Conservation (phyloP, 768 basidiomycete species). For the Suillus subaureus region DNA sequence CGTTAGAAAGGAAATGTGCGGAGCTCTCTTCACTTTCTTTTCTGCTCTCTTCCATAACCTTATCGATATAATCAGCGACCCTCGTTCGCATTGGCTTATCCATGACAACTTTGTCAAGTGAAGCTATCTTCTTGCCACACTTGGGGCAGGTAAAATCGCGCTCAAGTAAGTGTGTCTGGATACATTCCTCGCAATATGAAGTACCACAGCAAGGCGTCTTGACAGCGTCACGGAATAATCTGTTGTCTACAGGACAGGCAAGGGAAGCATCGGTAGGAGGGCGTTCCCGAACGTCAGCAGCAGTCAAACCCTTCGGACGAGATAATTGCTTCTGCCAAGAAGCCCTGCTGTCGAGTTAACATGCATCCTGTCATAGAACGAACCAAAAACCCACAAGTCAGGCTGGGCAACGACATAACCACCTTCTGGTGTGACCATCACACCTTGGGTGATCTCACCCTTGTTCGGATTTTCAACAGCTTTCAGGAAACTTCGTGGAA, state of each 20-base stretch:
- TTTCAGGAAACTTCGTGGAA: constrained; percentile 96
- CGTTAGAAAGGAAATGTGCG: constrained; percentile 18
- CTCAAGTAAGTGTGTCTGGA: constrained; percentile 91
- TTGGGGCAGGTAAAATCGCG: constrained; percentile 94
- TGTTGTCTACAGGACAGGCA: constrained; percentile 89
- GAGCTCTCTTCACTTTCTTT: constrained; percentile 57
- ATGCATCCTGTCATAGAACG: neutral
- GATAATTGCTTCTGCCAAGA: constrained; percentile 95
- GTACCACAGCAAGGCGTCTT: constrained; percentile 94
- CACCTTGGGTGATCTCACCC: constrained; percentile 74
- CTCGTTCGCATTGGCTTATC: constrained; percentile 81
- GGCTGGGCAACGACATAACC: constrained; percentile 97
- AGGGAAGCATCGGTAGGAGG: constrained; percentile 78
- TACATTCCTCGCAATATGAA: constrained; percentile 95
- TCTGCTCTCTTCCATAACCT: constrained; percentile 75
- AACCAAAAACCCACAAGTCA: constrained; percentile 70
- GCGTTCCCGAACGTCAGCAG: constrained; percentile 87
- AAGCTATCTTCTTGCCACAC: constrained; percentile 85
- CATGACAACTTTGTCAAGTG: constrained; percentile 80
- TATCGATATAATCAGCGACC: constrained; percentile 83
- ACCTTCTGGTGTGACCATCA: constrained; percentile 99
- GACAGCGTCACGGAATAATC: constrained; percentile 91
- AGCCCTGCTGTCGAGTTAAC: constrained; percentile 49
- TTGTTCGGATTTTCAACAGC: constrained; percentile 86
- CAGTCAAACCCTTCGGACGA: constrained; percentile 78